Evolutionary conservation across 1,139 yeast species (phyloP).

Genomic region (Yamadazyma membranifaciens): DNA sequence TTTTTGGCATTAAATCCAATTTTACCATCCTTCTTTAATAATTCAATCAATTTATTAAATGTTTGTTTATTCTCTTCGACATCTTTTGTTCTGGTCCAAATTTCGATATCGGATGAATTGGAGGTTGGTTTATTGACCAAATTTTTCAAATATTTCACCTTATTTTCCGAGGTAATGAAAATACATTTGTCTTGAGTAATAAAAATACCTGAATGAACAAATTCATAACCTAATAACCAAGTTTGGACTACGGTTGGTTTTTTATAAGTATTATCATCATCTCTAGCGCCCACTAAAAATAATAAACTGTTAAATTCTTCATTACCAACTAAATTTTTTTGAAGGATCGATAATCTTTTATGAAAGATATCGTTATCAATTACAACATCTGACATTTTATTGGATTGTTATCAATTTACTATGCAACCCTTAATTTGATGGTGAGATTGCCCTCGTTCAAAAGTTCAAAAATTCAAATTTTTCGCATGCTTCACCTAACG

Average conservation of each 20-base stretch:
- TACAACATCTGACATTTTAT: conserved; percentile 31
- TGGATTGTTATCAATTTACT: no score
- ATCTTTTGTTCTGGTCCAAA: conserved; percentile 83
- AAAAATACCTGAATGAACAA: conserved; percentile 81
- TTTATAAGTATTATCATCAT: conserved; percentile 87
- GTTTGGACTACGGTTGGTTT: conserved; percentile 86
- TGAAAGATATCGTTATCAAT: conserved; percentile 42
- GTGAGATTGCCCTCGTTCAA: conserved; percentile 4
- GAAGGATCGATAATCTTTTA: conserved; percentile 40
- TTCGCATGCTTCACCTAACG: conserved; percentile 1
- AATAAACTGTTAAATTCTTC: conserved; percentile 46
- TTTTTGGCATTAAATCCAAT: conserved; percentile 73
- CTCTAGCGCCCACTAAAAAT: conserved; percentile 77
- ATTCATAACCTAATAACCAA: conserved; percentile 94
- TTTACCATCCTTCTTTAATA: conserved; percentile 46
- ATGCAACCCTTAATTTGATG: not conserved
- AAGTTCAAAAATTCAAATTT: conserved; percentile 1
- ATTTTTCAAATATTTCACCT: conserved; percentile 72
- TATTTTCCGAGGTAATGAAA: conserved; percentile 81
- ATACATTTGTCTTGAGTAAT: conserved; percentile 60
- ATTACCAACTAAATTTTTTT: conserved; percentile 33
- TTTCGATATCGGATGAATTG: conserved; percentile 49
- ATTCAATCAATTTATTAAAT: conserved; percentile 57
- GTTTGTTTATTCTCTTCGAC: conserved; percentile 68
- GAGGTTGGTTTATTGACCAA: conserved; percentile 42